Evolutionary conservation across 208 protist genomes (phyloP), one percentile per base, ranked within the genome.

Genomic region (Vickermania spadyakhi): DNA sequence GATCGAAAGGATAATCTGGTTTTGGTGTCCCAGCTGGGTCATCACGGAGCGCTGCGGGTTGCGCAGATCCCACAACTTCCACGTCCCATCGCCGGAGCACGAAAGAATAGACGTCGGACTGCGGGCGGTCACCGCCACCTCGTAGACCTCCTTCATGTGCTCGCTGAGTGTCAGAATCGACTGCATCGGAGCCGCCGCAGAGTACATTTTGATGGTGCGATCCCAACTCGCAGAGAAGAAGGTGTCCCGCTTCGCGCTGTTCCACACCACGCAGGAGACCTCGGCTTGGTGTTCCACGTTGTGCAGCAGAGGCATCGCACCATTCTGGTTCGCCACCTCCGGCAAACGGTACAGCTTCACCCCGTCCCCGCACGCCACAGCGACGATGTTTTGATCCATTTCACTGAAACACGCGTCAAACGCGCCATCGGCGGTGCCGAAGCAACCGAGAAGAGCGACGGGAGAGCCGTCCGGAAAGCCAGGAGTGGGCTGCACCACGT

Each of bases 111-210:
- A 88, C 1, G 81, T 71, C 36, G 86, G 82, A 56, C 81, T 89
- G 68, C 76, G 77, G 22, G 78, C 55, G 28, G 79, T 84, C 18
- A 72, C 78, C 56, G 84, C 66, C 0, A 92, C 76, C 75, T 93
- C 86, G 72, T 96, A 94, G 13, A 96, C 86, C 76, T 96, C 86
- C 72, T 96, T 96, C 64, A 82, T 72, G 73, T 96, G 89, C 71
- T 85, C 89, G 27, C 72, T 66, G 64, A 89, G 75, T 23, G 83
- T 89, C 60, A 77, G 55, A n/a, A 81, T 45, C 22, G 78, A 84
- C 56, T 63, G 66, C 61, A 81, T 67, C 51, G 79, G 79, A 52
- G 77, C 79, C 7, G 62, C 70, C 7, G 82, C 85, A 68, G 73
- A 79, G 75, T 84, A 92, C 64, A 96, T 72, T 52, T 87, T 87